Base-by-base conservation (phyloP, 257 asterid genomes). In the Salvia hispanica region DNA sequence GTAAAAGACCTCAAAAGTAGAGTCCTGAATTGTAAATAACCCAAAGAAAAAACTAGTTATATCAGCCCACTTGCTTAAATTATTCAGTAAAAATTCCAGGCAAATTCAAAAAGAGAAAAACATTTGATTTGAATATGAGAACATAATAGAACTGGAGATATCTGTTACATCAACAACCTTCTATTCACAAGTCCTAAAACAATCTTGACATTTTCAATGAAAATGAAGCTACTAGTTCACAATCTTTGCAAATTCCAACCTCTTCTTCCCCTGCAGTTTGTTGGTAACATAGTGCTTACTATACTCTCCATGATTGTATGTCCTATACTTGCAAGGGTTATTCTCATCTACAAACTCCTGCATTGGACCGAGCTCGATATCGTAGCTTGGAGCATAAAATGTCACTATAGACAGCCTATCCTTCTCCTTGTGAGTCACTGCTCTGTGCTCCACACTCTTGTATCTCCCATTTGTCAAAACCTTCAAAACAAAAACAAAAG, bases 381-480 rank as follows among this genome's bases (percentile, higher is more conserved):
- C 99, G 59, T 94, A 91, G 58, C 96, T 84, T 37, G 99, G 99
- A 40, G 99, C 97, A 66, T 94, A 94, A 50, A 94, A 94, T 71
- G 99, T 94, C 21, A 94, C 99, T 61, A 94, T 84, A 15, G 97
- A 94, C 10, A 94, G 81, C 40, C 97, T 84, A 47, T 94, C 96
- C 37, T 79, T 87, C 72, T 91, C 91, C 64, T 67, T 78, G 48
- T 91, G 79, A 0, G 99, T 79, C 83, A 94, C 96, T 60, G 97
- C 97, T 77, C 96, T 85, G 48, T 94, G 99, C 74, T 91, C 99
- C 72, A 91, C 95, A 72, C 99, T 94, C 79, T 88, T 94, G 89
- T 91, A 91, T 67, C 82, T 85, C 13, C 97, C 99, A 71, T 94
- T 94, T 25, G 84, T 88, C 36, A 91, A 66, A 51, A 94, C 99